A percentile compares a stretch with the other conserved stretches of the same genome.
Conservation (phyloP, 768 basidiomycete genomes). For the Phaeolepiota aurea region DNA sequence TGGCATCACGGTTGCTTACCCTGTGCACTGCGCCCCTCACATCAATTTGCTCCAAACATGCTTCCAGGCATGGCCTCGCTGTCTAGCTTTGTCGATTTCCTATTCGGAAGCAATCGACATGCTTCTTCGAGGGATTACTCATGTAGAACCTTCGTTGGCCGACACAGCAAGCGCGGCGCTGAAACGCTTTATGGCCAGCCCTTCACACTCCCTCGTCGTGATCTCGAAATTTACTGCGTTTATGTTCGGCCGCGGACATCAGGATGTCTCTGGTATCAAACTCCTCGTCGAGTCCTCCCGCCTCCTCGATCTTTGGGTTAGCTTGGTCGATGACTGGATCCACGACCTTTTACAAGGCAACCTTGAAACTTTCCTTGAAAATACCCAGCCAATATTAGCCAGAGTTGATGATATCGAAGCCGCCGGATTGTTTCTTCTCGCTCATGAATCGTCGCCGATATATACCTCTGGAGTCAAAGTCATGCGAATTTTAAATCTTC, state of each 20-base stretch:
- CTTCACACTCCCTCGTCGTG: conserved; percentile 44
- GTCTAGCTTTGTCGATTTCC: conserved; percentile 48
- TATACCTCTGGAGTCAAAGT: conserved; percentile 57
- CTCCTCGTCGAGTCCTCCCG: conserved; percentile 61
- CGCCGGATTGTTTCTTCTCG: conserved; percentile 67
- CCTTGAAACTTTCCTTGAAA: conserved; percentile 29
- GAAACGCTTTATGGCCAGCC: conserved; percentile 64
- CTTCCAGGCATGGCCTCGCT: conserved; percentile 82
- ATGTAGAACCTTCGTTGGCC: conserved; percentile 70
- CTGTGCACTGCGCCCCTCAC: conserved; percentile 46
- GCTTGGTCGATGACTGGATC: conserved; percentile 65
- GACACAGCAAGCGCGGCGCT: conserved; percentile 64
- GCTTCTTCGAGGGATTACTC: conserved; percentile 74
- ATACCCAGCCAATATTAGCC: conserved; percentile 30
- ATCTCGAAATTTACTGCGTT: conserved; percentile 60
- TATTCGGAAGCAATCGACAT: conserved; percentile 64
- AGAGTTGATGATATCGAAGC: conserved; percentile 59
- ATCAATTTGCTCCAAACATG: conserved; percentile 68
- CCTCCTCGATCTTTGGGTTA: conserved; percentile 66
- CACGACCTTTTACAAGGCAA: conserved; percentile 33
- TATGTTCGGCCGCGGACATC: conserved; percentile 62
- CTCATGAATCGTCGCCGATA: conserved; percentile 42
- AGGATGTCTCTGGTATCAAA: conserved; percentile 55
- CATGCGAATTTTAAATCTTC: conserved; percentile 44
- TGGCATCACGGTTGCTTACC: conserved; percentile 56